Conservation (phyloP, 1,284 basidiomycete species). For the Calocybe gambosa region DNA sequence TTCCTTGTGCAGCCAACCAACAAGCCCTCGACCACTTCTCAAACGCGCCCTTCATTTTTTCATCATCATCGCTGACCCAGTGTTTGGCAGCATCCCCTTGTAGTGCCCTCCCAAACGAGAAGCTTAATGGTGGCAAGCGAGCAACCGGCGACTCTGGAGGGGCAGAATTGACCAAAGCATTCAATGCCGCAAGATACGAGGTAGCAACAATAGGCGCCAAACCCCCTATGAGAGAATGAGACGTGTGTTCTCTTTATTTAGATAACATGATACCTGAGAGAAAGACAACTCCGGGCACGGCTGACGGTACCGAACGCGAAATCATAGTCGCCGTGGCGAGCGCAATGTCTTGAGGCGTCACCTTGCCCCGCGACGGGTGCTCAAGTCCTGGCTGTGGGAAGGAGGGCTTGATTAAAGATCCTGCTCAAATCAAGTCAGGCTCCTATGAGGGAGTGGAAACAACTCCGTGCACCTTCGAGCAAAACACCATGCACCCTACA, state of each 20-base stretch:
- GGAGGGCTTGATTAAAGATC: conserved; percentile 45
- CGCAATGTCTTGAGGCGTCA: conserved; percentile 38
- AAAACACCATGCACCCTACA: conserved; percentile 42
- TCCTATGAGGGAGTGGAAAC: no score
- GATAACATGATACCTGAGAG: conserved; percentile 34
- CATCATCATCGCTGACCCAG: conserved; percentile 40
- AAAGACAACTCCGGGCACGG: conserved; percentile 44
- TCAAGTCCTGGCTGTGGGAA: conserved; percentile 46
- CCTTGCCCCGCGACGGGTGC: conserved; percentile 30
- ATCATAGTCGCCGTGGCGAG: conserved; percentile 42
- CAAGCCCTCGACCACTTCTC: conserved; percentile 37
- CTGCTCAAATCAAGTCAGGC: conserved; percentile 21
- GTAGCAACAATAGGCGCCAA: conserved; percentile 32
- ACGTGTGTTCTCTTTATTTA: background rate
- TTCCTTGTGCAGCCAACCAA: conserved; percentile 33
- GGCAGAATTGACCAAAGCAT: conserved; percentile 28
- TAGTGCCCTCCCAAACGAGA: conserved; percentile 45
- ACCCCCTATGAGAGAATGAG: conserved; percentile 28
- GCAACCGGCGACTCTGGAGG: conserved; percentile 27
- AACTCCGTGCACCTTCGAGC: conserved; percentile 35
- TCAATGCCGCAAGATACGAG: conserved; percentile 33
- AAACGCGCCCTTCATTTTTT: conserved; percentile 33
- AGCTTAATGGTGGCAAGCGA: conserved; percentile 37
- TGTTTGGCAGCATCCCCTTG: conserved; percentile 43
- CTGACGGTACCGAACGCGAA: conserved; percentile 38